Evolutionary conservation across 768 basidiomycete genomes (phyloP).

Genomic region (Phanerochaete carnosa): DNA sequence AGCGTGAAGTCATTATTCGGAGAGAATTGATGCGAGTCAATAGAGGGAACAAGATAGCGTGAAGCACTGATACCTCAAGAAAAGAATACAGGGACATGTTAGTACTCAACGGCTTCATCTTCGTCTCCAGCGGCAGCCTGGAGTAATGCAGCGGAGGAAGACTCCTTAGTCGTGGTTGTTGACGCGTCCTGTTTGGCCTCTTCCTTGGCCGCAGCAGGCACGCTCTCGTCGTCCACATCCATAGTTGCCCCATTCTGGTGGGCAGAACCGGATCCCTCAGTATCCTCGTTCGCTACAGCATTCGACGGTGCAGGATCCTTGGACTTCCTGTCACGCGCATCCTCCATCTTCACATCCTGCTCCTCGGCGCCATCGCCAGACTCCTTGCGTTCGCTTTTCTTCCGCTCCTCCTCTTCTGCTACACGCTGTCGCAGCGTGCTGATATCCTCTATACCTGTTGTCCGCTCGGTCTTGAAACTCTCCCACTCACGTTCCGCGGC

Average conservation of each 20-base stretch:
- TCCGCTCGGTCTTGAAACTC: conserved; percentile 58
- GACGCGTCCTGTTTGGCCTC: conserved; percentile 25
- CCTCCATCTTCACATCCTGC: conserved; percentile 25
- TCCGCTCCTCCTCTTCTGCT: conserved; percentile 59
- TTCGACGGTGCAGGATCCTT: neutral
- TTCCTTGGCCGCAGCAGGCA: conserved; percentile 46
- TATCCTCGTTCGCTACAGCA: conserved; percentile 19
- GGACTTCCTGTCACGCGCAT: conserved; percentile 9
- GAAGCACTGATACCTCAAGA: conserved; percentile 9
- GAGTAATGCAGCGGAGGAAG: conserved; percentile 35
- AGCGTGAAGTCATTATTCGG: neutral
- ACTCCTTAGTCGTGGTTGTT: conserved; percentile 42
- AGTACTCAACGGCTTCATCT: conserved; percentile 83
- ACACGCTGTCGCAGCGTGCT: conserved; percentile 58
- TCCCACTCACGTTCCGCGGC: conserved; percentile 69
- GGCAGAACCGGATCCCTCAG: conserved; percentile 33
- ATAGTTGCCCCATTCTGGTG: conserved; percentile 9
- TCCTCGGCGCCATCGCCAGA: conserved; percentile 24
- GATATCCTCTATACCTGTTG: conserved; percentile 58
- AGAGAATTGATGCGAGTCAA: neutral
- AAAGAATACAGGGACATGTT: conserved; percentile 1
- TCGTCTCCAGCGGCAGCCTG: conserved; percentile 53
- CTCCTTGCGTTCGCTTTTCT: conserved; percentile 37
- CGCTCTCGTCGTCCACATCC: conserved; percentile 36
- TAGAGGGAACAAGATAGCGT: neutral